A percentile compares a stretch with the other conserved stretches of the same genome.
phyloP scores from a whole-genome alignment of 2,329 filamentous ascomycete species.

The Fusarium sublunatum region DNA sequence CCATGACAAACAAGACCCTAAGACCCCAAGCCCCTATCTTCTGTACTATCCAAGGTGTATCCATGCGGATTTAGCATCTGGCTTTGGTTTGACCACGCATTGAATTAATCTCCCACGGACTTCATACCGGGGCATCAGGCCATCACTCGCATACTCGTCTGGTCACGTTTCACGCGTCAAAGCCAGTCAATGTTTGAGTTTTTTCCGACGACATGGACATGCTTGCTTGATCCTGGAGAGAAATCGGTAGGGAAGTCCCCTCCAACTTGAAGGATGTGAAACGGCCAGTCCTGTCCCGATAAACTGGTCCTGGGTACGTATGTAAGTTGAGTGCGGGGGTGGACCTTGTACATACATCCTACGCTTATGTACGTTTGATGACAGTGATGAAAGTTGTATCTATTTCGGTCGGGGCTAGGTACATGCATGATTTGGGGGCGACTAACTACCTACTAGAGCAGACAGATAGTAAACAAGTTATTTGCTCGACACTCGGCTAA shows the following conservation, averaged over 20 bases:
- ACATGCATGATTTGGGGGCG: conserved; percentile 13
- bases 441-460: neutral
- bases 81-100: conserved; percentile 18
- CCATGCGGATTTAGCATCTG: conserved; percentile 10
- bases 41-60: neutral
- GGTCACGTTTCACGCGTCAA: conserved; percentile 43
- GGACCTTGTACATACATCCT: conserved; percentile 36
- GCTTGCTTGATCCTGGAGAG: conserved; percentile 10
- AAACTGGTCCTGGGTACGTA: conserved; percentile 33
- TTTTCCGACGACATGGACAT: conserved; percentile 23
- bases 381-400: conserved; percentile 33
- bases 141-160: conserved; percentile 43
- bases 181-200: conserved; percentile 24
- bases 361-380: conserved; percentile 22
- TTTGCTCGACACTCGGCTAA: neutral
- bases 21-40: conserved; percentile 15
- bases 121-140: conserved; percentile 33
- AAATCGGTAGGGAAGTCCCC: conserved; percentile 13
- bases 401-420: conserved; percentile 39
- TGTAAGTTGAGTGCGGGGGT: conserved; percentile 40
- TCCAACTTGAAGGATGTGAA: conserved; percentile 27
- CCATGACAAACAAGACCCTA: conserved; percentile 15
- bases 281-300: conserved; percentile 40
- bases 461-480: conserved; percentile 5
- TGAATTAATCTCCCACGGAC: conserved; percentile 42